Evolutionary conservation across 306 rosid genomes (phyloP).

Genomic region (Comarum palustre): DNA sequence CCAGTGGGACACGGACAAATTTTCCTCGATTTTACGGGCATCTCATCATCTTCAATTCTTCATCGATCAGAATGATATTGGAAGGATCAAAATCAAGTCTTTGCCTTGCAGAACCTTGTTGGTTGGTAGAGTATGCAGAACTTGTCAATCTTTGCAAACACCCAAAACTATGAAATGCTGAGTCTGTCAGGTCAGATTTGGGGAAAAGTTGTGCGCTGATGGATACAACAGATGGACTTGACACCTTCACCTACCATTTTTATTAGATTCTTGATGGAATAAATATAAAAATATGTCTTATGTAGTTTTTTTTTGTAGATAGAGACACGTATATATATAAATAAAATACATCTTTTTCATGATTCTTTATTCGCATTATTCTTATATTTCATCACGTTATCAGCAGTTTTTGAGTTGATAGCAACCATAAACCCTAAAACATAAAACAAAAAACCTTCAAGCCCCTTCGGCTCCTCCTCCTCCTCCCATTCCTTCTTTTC

Average conservation of each 20-base stretch:
- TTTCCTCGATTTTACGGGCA: constrained; percentile 1
- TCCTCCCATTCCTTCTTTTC: no score
- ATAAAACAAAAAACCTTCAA: no score
- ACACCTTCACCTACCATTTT: neutral
- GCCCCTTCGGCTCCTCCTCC: no score
- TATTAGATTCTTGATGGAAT: constrained; percentile 12
- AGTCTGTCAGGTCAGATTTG: neutral
- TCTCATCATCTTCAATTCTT: neutral
- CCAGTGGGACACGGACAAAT: neutral
- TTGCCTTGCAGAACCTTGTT: neutral
- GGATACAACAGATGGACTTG: constrained; percentile 3
- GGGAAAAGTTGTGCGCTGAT: neutral
- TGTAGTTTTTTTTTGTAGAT: no score
- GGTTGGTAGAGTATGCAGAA: neutral
- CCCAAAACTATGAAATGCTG: neutral
- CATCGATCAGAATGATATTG: neutral
- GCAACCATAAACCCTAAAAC: no score
- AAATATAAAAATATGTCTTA: no score
- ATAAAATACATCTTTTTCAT: no score
- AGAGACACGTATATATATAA: no score
- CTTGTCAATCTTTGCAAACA: neutral
- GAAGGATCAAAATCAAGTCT: neutral
- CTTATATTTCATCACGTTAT: no score
- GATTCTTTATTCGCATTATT: no score
- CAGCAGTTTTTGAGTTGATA: no score